Base-by-base conservation (phyloP, 768 basidiomycete genomes). In the Lactifluus volemus region DNA sequence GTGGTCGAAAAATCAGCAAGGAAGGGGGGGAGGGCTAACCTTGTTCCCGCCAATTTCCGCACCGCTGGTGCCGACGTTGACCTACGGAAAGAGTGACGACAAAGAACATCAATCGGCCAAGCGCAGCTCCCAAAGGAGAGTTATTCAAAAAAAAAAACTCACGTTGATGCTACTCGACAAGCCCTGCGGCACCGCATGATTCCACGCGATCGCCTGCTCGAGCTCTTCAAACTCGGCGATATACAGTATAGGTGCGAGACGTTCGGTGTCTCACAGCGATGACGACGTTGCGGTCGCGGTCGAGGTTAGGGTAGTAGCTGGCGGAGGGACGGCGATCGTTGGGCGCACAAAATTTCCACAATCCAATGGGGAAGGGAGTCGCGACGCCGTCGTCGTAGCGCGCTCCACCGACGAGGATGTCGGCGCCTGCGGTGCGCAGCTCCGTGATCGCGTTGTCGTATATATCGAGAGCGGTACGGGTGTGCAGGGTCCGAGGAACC, bases 31-130 rank as follows among this genome's bases (percentile, higher is more conserved):
- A 57, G 2, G 32, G 70, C 77, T 68, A 56, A 86, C 88, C 84
- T 94, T 94, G 78, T 95, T 94, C 57, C 91, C 96, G 61, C 95
- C 95, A 71, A 88, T 87, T 71, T 88, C 86, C 8, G 86, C 86
- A 3, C 86, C 86, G 57, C 79, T 83, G 0, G 84, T 85, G 14
- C 81, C 82, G n/a, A 81, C 83, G 67, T 88, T 89, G 68, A 88
- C 79, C 79, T 85, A 38, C 10, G 63, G 4, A 45, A 69, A 29
- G 38, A 25, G 19, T 15, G n/a, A 38, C 32, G 10, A 21, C n/a
- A 11, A 36, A 36, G 36, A 39, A 32, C 5, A 51, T 21, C 17
- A 17, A 17, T 17, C 39, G 2, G n/a, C 3, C 3, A 10, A 11
- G 17, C 17, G 19, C 10, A 14, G 15, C 17, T 6, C 5, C 41